Evolutionary conservation across 192 early-diverging fungal species (phyloP).

Genomic region (Kickxella alabastrina): DNA sequence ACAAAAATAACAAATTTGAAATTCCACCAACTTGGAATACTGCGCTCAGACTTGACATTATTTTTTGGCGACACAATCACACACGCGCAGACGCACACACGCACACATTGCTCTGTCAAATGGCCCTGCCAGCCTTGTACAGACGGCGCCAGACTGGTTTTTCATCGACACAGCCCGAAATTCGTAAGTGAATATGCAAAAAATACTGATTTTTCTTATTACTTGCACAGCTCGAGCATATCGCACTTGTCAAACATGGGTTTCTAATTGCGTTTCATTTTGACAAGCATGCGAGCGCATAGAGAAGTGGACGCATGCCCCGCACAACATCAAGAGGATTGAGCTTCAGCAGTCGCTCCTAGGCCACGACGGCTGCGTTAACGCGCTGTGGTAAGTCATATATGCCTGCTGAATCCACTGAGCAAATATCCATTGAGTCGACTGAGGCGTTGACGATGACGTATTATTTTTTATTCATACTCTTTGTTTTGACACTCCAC

Average conservation of each 20-base stretch:
- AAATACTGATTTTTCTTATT: neutral
- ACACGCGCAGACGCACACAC: neutral
- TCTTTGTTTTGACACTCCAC: conserved; percentile 7
- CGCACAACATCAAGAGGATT: conserved; percentile 11
- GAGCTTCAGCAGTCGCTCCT: conserved; percentile 36
- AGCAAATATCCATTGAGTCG: too few relatives aligned
- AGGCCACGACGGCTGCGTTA: conserved; percentile 44
- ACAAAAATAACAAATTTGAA: too few relatives aligned
- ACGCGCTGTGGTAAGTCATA: conserved; percentile 29
- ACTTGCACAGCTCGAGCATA: too few relatives aligned
- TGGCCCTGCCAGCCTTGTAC: conserved; percentile 7
- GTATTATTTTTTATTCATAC: neutral
- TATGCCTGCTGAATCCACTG: too few relatives aligned
- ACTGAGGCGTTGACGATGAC: too few relatives aligned
- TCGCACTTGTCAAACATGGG: too few relatives aligned
- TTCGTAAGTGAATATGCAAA: conserved; percentile 17
- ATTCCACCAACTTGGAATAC: too few relatives aligned
- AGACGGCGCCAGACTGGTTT: conserved; percentile 7
- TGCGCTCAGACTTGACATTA: too few relatives aligned
- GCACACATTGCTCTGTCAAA: neutral
- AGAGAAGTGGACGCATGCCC: conserved; percentile 27
- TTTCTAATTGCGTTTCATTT: too few relatives aligned
- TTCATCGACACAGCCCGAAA: neutral
- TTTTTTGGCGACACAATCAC: neutral
- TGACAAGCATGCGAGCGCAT: too few relatives aligned